A percentile compares a stretch with the other conserved stretches of the same genome.
Evolutionary conservation across 495 filamentous ascomycete genomes (phyloP).

Genomic region (Geoglossum glabrum): DNA sequence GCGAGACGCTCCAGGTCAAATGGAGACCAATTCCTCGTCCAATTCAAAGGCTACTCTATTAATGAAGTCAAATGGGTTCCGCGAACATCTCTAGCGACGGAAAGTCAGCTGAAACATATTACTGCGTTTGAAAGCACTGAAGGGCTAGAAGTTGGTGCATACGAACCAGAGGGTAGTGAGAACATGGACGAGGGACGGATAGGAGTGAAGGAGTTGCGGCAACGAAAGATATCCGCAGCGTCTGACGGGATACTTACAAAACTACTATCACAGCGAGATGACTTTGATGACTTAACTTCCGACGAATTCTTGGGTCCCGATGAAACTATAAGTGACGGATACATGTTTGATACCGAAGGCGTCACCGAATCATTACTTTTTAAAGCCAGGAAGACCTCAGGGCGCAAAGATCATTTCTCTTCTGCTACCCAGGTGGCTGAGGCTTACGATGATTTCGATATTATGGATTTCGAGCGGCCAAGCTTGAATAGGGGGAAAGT

Average conservation of each 20-base stretch:
- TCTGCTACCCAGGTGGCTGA: slow-evolving; percentile 40
- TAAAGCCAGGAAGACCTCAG: neutral
- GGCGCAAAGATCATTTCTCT: slow-evolving; percentile 21
- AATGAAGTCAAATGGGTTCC: slow-evolving; percentile 33
- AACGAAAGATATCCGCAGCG: slow-evolving; percentile 15
- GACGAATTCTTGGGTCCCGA: slow-evolving; percentile 38
- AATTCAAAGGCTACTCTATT: slow-evolving; percentile 20
- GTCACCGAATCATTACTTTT: neutral
- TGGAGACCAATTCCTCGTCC: slow-evolving; percentile 31
- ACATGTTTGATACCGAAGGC: slow-evolving; percentile 10
- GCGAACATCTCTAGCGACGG: slow-evolving; percentile 13
- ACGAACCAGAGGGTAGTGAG: slow-evolving; percentile 11
- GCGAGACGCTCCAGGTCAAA: slow-evolving; percentile 21
- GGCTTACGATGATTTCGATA: slow-evolving; percentile 55
- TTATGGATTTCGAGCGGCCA: slow-evolving; percentile 62
- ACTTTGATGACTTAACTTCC: slow-evolving; percentile 37
- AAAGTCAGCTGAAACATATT: slow-evolving; percentile 15
- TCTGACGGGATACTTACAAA: slow-evolving; percentile 38
- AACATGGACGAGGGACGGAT: slow-evolving; percentile 18
- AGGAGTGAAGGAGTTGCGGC: slow-evolving; percentile 18
- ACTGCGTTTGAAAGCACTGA: slow-evolving; percentile 19
- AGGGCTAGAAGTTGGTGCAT: slow-evolving; percentile 8
- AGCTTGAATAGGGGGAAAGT: slow-evolving; percentile 37
- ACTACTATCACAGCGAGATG: slow-evolving; percentile 44
- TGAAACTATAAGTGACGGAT: slow-evolving; percentile 11